Base-by-base conservation (phyloP, 192 early-diverging fungal genomes). In the Entomortierella beljakovae region DNA sequence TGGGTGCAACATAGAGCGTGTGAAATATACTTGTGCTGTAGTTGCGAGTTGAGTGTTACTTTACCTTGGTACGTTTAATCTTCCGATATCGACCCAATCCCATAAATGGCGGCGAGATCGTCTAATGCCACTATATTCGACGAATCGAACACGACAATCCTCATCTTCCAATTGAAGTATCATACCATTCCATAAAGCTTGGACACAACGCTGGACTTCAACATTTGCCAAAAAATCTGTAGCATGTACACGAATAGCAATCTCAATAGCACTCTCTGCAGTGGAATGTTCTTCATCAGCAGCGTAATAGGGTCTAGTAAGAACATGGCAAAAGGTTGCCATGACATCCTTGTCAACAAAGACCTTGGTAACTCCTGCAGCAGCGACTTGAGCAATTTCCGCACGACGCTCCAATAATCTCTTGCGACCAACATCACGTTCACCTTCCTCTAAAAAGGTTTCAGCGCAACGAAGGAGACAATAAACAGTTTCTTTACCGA, bases 61-160 rank as follows among this genome's bases (percentile, higher is more conserved):
- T 63, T 61, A 81, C 80, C 74, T 73, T 51, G 81, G 81, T 16
- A 82, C 81, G 40, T 69, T 82, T 40, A 82, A 43, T 7, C 81
- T 65, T 23, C 71, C 68, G 59, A 75, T 48, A 57, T 82, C 81
- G 3, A 82, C 35, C 66, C 73, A 75, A 10, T 73, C 65, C 63
- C 73, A 67, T 20, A 82, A 38, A 2, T n/a, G 1, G 58, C 67
- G 66, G 16, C 72, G 59, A 18, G 68, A 66, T 42, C 71, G 72
- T 51, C 81, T 54, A 23, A 77, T 52, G 22, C 72, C 61, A 28
- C 49, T 62, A 57, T 75, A 73, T 34, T 69, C 66, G 8, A 74
- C 55, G 56, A 72, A 73, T 28, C 66, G 58, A 37, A 74, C 60
- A 34, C 65, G 59, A 33, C 51, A 70, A 26, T 82, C 71, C 5